A percentile compares a stretch with the other conserved stretches of the same genome.
Evolutionary conservation across 2,329 filamentous ascomycete species (phyloP).

Genomic region (Tolypocladium pustulatum): DNA sequence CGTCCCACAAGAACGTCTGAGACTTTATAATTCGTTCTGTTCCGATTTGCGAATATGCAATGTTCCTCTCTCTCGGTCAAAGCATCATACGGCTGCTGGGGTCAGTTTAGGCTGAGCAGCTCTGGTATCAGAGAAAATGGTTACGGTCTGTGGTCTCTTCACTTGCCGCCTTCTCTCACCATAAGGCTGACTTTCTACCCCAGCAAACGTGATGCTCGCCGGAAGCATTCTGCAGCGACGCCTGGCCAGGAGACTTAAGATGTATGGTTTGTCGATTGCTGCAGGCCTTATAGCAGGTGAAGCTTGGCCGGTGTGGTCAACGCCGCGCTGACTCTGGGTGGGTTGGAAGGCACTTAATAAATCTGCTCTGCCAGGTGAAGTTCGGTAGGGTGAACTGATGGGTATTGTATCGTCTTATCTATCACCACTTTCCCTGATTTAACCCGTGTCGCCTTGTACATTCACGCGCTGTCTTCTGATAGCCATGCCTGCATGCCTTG

Average conservation of each 20-base stretch:
- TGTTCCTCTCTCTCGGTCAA: too few species aligned
- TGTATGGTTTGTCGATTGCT: slow-evolving; percentile 47
- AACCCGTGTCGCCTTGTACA: too few species aligned
- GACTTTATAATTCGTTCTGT: too few species aligned
- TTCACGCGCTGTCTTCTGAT: too few species aligned
- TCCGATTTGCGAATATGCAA: too few species aligned
- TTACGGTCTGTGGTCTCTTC: slow-evolving; percentile 22
- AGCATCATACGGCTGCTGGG: too few species aligned
- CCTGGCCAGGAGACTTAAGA: slow-evolving; percentile 37
- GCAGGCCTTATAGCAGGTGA: slow-evolving; percentile 54
- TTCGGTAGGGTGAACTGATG: neutral
- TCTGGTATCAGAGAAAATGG: too few species aligned
- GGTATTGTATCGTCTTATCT: too few species aligned
- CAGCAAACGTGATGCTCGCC: slow-evolving; percentile 43
- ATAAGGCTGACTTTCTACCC: neutral
- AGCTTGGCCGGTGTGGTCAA: slow-evolving; percentile 51
- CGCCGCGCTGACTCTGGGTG: slow-evolving; percentile 31
- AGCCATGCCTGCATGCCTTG: too few species aligned
- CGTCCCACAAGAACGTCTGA: too few species aligned
- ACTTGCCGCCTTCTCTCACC: neutral
- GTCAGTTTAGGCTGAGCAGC: too few species aligned
- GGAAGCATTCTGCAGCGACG: slow-evolving; percentile 43
- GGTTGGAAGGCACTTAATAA: slow-evolving; percentile 14
- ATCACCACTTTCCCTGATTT: too few species aligned
- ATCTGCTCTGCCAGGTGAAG: slow-evolving; percentile 8